These are phyloP conservation scores for Aspergillus fischeri DNA, from an alignment of 2,329 filamentous ascomycete genomes.

Conservation along the genomic window DNA sequence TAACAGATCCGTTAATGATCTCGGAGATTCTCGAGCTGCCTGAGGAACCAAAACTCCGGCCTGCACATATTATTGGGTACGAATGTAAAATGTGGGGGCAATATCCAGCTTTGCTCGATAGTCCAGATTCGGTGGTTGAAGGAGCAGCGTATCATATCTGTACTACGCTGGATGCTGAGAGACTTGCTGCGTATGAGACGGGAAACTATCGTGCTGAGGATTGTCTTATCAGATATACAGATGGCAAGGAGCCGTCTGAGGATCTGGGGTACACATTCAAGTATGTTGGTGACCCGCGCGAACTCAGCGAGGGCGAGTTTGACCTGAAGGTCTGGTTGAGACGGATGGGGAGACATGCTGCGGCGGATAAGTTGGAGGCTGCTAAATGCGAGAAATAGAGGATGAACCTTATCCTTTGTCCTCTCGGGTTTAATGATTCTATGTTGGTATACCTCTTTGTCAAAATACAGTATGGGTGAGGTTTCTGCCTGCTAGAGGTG, in stretches of 20 bases:
- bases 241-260: slow-evolving; percentile 10
- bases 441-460: too few relatives aligned
- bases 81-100: slow-evolving; percentile 27
- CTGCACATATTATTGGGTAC: slow-evolving; percentile 22
- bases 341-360: slow-evolving; percentile 9
- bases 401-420: neutral
- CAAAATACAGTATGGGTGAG: too few relatives aligned
- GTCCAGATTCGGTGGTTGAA: slow-evolving; percentile 13
- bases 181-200: slow-evolving; percentile 23
- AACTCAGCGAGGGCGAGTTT: slow-evolving; percentile 18
- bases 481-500: too few relatives aligned
- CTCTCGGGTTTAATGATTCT: too few relatives aligned
- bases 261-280: slow-evolving; percentile 14
- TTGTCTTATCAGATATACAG: slow-evolving; percentile 17
- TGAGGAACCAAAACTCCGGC: slow-evolving; percentile 13
- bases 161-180: slow-evolving; percentile 15
- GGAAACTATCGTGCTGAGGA: slow-evolving; percentile 10
- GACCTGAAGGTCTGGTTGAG: slow-evolving; percentile 16
- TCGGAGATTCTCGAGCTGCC: slow-evolving; percentile 20
- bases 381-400: too few relatives aligned
- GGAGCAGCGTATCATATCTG: slow-evolving; percentile 22
- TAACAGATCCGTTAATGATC: slow-evolving; percentile 28
- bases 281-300: slow-evolving; percentile 15
- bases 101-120: slow-evolving; percentile 23
- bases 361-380: neutral